These are phyloP conservation scores for Clonostachys rhizophaga DNA, from an alignment of 2,329 filamentous ascomycete genomes.

Conservation along the genomic window DNA sequence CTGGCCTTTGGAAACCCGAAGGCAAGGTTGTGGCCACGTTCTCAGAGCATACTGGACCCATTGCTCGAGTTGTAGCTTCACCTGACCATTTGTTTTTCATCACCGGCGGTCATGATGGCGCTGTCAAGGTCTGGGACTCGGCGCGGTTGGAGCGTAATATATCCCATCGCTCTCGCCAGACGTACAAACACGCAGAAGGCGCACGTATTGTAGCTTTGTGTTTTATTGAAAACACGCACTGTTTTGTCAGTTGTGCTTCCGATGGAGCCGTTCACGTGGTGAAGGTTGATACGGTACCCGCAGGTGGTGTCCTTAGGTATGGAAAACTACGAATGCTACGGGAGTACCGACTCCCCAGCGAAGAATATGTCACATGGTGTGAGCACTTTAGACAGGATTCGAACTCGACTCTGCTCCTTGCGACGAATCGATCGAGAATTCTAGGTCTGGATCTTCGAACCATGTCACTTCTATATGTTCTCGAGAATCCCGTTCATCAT, in stretches of 20 bases:
- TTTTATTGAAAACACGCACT: slow-evolving; percentile 91
- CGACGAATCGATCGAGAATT: slow-evolving; percentile 81
- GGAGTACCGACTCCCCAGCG: slow-evolving; percentile 70
- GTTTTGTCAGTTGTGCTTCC: slow-evolving; percentile 83
- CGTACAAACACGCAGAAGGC: slow-evolving; percentile 69
- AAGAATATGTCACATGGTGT: slow-evolving; percentile 82
- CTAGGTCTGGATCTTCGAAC: slow-evolving; percentile 81
- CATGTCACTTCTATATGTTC: slow-evolving; percentile 75
- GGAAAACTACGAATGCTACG: slow-evolving; percentile 72
- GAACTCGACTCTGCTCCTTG: slow-evolving; percentile 77
- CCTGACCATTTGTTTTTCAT: slow-evolving; percentile 94
- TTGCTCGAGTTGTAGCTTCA: slow-evolving; percentile 77
- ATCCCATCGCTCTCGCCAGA: slow-evolving; percentile 80
- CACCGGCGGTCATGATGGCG: slow-evolving; percentile 87
- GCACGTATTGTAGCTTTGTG: slow-evolving; percentile 76
- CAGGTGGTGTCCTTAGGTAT: slow-evolving; percentile 60
- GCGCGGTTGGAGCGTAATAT: slow-evolving; percentile 87
- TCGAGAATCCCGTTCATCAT: slow-evolving; percentile 87
- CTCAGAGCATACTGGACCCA: slow-evolving; percentile 76
- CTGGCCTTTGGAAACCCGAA: slow-evolving; percentile 71
- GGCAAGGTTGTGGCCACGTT: slow-evolving; percentile 85
- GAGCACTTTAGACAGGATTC: slow-evolving; percentile 85
- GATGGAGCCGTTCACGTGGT: slow-evolving; percentile 90
- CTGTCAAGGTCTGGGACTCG: slow-evolving; percentile 91
- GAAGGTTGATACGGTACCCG: slow-evolving; percentile 58